Evolutionary conservation across 1,284 basidiomycete genomes (phyloP).

Genomic region (Hemileia vastatrix): DNA sequence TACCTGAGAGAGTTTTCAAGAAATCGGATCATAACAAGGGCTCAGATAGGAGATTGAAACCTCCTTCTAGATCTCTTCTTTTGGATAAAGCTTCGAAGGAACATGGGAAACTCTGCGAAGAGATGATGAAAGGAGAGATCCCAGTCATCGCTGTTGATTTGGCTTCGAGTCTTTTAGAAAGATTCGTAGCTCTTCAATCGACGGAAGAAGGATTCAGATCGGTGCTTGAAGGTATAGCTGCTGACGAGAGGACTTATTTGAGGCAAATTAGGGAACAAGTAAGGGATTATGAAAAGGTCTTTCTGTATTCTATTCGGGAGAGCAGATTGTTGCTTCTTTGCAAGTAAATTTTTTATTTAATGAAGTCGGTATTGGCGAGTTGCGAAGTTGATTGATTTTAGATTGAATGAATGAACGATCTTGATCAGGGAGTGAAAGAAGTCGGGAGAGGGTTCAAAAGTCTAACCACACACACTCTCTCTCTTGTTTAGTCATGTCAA

Average conservation of each 20-base stretch:
- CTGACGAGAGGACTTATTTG: conserved; percentile 37
- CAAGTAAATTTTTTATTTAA: no score
- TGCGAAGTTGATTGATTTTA: no score
- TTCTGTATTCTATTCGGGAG: no score
- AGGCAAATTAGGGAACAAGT: conserved; percentile 26
- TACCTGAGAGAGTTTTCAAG: neutral
- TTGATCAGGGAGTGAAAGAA: no score
- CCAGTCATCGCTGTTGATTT: conserved; percentile 38
- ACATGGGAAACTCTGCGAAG: conserved; percentile 30
- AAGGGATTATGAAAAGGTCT: conserved; percentile 27
- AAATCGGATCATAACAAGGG: conserved; percentile 23
- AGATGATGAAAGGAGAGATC: conserved; percentile 30
- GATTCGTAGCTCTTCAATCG: conserved; percentile 27
- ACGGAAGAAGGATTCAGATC: conserved; percentile 29
- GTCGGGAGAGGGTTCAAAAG: no score
- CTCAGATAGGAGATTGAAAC: conserved; percentile 32
- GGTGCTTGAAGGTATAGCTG: conserved; percentile 29
- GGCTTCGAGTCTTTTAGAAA: conserved; percentile 28
- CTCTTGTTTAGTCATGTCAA: no score
- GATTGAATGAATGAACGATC: no score
- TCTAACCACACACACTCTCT: no score
- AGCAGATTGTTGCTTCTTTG: no score
- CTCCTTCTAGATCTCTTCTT: conserved; percentile 29
- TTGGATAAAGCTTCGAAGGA: conserved; percentile 35
- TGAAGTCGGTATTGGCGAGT: no score